Conservation (phyloP, 1,139 yeast genomes). For the Candida tetrigidarum region DNA sequence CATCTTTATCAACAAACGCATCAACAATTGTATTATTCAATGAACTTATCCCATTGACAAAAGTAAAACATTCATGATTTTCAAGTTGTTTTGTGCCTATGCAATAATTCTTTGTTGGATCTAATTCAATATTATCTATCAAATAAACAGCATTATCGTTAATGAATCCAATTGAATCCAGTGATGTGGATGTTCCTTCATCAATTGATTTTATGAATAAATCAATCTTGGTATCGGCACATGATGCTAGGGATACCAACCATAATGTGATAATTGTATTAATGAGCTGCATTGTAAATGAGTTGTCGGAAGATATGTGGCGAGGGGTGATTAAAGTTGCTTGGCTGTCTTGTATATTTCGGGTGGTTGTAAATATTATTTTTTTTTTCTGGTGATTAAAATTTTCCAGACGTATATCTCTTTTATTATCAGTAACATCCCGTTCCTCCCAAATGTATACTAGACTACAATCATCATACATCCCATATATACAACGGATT, state of each 20-base stretch:
- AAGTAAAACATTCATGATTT: slow-evolving; percentile 37
- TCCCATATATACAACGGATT: no score
- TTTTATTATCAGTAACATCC: not conserved
- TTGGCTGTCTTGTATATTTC: no score
- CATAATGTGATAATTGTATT: slow-evolving; percentile 1
- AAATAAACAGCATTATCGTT: slow-evolving; percentile 15
- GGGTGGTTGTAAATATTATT: no score
- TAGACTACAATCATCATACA: no score
- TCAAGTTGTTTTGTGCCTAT: slow-evolving; percentile 34
- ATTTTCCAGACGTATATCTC: not conserved
- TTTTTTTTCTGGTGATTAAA: not conserved
- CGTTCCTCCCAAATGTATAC: not conserved
- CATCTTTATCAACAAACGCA: slow-evolving; percentile 19
- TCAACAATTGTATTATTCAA: slow-evolving; percentile 19
- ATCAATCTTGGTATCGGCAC: slow-evolving; percentile 13
- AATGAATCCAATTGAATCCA: slow-evolving; percentile 21
- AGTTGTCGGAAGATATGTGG: not conserved
- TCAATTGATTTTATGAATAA: slow-evolving; percentile 18
- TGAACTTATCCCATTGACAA: slow-evolving; percentile 15
- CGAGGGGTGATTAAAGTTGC: not conserved
- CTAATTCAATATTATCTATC: slow-evolving; percentile 7
- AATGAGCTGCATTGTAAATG: not conserved
- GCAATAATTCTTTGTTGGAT: slow-evolving; percentile 24
- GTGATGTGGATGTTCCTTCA: slow-evolving; percentile 11
- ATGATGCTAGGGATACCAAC: slow-evolving; percentile 11